A percentile compares a stretch with the other conserved stretches of the same genome.
Evolutionary conservation across 805 yeast species (phyloP).

Genomic region (Candida sonorensis): DNA sequence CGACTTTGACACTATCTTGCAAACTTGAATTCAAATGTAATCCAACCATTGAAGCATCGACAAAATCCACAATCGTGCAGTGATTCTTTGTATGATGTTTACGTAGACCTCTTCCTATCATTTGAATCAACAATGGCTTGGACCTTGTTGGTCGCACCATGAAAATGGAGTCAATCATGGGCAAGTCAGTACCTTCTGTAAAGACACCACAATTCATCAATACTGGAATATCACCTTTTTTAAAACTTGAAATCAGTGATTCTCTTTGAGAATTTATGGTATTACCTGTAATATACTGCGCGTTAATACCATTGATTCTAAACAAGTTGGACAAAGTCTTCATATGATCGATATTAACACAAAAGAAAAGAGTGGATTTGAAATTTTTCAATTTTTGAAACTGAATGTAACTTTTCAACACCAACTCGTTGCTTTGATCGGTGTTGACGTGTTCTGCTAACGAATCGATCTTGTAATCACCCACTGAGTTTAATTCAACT

Average conservation of each 20-base stretch:
- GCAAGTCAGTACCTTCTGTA: constrained; percentile 94
- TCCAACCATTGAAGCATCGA: constrained; percentile 41
- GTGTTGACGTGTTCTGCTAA: constrained; percentile 53
- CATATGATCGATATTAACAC: constrained; percentile 69
- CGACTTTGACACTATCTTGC: too few species aligned
- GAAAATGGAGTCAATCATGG: constrained; percentile 75
- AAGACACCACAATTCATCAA: constrained; percentile 83
- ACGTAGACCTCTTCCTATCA: constrained; percentile 88
- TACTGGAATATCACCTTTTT: constrained; percentile 56
- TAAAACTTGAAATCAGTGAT: constrained; percentile 49
- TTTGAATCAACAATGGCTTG: constrained; percentile 63
- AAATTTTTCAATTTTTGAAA: constrained; percentile 32
- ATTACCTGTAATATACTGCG: constrained; percentile 64
- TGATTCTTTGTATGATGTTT: constrained; percentile 49
- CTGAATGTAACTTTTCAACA: constrained; percentile 46
- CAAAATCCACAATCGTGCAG: constrained; percentile 76
- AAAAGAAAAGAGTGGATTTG: constrained; percentile 68
- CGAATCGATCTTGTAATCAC: constrained; percentile 49
- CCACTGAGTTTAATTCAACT: constrained; percentile 20
- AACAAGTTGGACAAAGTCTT: constrained; percentile 45
- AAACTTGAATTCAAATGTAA: too few species aligned
- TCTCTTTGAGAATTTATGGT: constrained; percentile 50
- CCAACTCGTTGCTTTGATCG: constrained; percentile 44
- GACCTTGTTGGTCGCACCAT: constrained; percentile 80
- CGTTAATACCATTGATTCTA: constrained; percentile 52